Base-by-base conservation (phyloP, 176 grass and related monocot species). In the maize (Zea mays) region DNA sequence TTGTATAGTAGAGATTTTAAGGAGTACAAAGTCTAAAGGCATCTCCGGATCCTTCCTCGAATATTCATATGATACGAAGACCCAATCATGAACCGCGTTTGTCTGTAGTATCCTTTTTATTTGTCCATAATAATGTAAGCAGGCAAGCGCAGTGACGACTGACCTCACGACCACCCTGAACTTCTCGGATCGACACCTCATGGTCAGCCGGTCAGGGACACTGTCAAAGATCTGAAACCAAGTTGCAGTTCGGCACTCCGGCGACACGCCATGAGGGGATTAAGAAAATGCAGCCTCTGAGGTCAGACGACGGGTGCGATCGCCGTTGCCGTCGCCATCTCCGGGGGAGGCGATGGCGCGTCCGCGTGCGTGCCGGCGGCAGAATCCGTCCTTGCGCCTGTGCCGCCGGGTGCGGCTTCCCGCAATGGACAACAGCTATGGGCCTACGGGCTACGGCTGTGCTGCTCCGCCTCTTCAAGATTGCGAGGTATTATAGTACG, bases 221-320 rank as follows among this genome's bases (percentile, higher is more conserved):
- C 6, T 33, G 46, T 70, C 42, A 84, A 43, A 65, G 16, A 44
- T 7, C 59, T 44, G 47, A 34, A 48, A 69, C n/a, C 43, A 61
- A 50, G 65, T 33, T 33, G 52, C 64, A 70, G 81, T 48, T 37
- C 41, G 55, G 54, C 43, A 12, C 50, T 75, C 81, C 41, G 54
- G 81, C 65, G 46, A 27, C 27, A 71, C 80, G 74, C 37, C 19
- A 68, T 8, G 19, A 19, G 57, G 36, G 37, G n/a, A 42, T 58
- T 27, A 27, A 47, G 21, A 0, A 37, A 75, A 75, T 44, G 49
- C 51, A 39, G 56, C 3, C 19, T 48, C 21, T 17, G 16, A 7
- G 67, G 85, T 87, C 85, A 75, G 68, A 54, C 44, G 75, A 74
- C 73, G 61, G 75, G 83, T 69, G 62, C 35, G 16, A 27, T 27